Conservation (phyloP, 2,329 filamentous ascomycete genomes). For the Paecilomyces fulvus region DNA sequence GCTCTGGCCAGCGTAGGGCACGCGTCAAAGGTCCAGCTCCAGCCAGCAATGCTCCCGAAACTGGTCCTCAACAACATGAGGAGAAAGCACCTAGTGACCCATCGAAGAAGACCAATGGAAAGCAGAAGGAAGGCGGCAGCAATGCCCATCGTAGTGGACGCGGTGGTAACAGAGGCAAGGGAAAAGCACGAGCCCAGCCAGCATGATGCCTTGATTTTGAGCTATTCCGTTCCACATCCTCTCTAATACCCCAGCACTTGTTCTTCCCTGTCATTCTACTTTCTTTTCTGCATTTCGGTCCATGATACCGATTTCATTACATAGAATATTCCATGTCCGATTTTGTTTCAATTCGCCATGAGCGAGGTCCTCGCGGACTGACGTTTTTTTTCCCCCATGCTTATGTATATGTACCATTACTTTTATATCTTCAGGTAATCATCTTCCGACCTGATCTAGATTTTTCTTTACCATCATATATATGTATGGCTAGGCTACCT, state of each 20-base stretch:
- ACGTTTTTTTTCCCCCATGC: neutral
- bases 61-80: neutral
- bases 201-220: neutral
- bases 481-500: neutral
- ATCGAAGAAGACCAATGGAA: neutral
- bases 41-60: slow-evolving; percentile 2
- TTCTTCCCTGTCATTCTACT: neutral
- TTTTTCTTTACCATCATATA: neutral
- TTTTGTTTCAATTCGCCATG: neutral
- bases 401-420: neutral
- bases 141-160: neutral
- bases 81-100: neutral
- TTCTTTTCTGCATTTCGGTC: neutral
- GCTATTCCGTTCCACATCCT: neutral
- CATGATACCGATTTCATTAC: neutral
- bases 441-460: neutral
- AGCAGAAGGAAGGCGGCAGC: slow-evolving; percentile 6
- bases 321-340: neutral
- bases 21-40: slow-evolving; percentile 6
- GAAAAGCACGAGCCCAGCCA: neutral
- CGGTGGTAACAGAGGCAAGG: neutral
- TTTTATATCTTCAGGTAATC: neutral
- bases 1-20: neutral
- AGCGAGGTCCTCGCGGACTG: neutral
- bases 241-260: neutral